These are phyloP conservation scores for bread wheat (Triticum aestivum) DNA, from an alignment of 176 grass and related monocot species.

Conservation along the genomic window IWGSC_CS_RefSeq_v2.1 NC_057808.1:118021269-118021768, in stretches of 20 bases:
- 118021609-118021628: constrained; percentile 76
- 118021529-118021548: constrained; percentile 62
- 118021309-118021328: constrained; percentile 68
- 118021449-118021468: constrained; percentile 56
- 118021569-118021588: constrained; percentile 53
- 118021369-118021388: constrained; percentile 57
- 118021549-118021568: constrained; percentile 53
- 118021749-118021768: constrained; percentile 68
- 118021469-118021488: constrained; percentile 59
- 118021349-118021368: constrained; percentile 50
- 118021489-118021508: constrained; percentile 77
- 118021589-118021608: constrained; percentile 74
- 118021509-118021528: constrained; percentile 53
- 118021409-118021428: constrained; percentile 58
- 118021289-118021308: constrained; percentile 71
- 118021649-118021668: constrained; percentile 48
- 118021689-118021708: constrained; percentile 77
- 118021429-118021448: constrained; percentile 57
- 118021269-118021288: constrained; percentile 62
- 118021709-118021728: constrained; percentile 65
- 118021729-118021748: constrained; percentile 53
- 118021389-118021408: constrained; percentile 76
- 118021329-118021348: constrained; percentile 40
- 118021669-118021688: constrained; percentile 67
- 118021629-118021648: constrained; percentile 46